Evolutionary conservation across 768 basidiomycete species (phyloP), one percentile per base, ranked within the genome.

Genomic region (Infundibulicybe gibba): DNA sequence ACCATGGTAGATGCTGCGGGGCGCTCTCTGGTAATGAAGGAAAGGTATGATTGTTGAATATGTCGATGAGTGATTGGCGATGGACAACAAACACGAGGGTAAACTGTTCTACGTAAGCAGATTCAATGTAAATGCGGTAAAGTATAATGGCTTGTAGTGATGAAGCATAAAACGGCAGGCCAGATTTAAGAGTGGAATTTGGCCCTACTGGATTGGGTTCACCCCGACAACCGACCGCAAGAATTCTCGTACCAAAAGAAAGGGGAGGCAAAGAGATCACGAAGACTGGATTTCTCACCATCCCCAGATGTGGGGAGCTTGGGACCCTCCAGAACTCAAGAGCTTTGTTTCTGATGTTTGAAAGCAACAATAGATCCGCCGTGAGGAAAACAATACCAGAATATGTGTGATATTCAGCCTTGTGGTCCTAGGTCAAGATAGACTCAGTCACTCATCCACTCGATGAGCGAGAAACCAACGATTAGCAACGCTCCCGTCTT

Each of bases 161-260:
- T 17, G 55, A 51, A 40, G 57, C 16, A 35, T 52, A 48, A 54
- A 67, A 68, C 6, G 65, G 59, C 46, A 33, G 51, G 32, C 43
- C 40, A 44, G 52, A 43, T 3, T 25, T 33, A 40, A 48, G 35
- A 43, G 47, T 5, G 13, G 43, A 35, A 32, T 19, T 47, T 19
- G 45, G 49, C n/a, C 54, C 49, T 0, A 59, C 51, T 0, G 74
- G 72, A 51, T 71, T 74, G 30, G 72, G 74, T 50, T 78, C 72
- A 3, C 64, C 63, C 8, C 72, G 63, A 48, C 70, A 70, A 14
- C 64, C 59, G 6, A 74, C 62, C 12, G 40, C 46, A 17, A 52
- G 47, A 17, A 67, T 49, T 5, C 41, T 44, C 31, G 52, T 43
- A 32, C 53, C 57, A 2, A 56, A 54, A 5, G 53, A 48, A 6